Evolutionary conservation across 2,329 filamentous ascomycete genomes (phyloP).

Genomic region (Penicillium verrucosum): DNA sequence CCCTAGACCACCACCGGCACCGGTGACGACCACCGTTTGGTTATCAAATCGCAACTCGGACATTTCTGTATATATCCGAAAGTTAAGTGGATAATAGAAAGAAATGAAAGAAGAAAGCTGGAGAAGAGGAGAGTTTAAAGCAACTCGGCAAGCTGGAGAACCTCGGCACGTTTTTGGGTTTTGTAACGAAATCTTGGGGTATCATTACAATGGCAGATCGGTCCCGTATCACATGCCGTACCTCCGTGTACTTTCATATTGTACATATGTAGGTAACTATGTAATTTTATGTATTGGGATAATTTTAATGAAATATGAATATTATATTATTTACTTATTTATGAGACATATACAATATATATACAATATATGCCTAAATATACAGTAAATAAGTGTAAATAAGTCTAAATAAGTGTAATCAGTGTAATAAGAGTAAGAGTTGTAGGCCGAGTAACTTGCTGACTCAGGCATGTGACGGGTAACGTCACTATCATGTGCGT

Average conservation of each 20-base stretch:
- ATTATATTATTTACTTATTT: too few species aligned
- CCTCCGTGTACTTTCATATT: background rate
- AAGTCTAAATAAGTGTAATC: too few species aligned
- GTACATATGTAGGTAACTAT: background rate
- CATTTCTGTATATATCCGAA: slow-evolving; percentile 44
- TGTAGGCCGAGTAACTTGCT: slow-evolving; percentile 6
- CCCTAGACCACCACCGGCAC: slow-evolving; percentile 77
- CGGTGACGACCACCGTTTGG: slow-evolving; percentile 85
- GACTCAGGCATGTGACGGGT: slow-evolving; percentile 26
- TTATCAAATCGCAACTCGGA: slow-evolving; percentile 78
- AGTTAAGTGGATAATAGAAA: slow-evolving; percentile 11
- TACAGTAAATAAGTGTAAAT: too few species aligned
- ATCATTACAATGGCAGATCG: slow-evolving; percentile 27
- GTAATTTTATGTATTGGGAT: too few species aligned
- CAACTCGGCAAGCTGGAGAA: slow-evolving; percentile 33
- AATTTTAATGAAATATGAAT: too few species aligned
- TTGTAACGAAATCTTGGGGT: slow-evolving; percentile 9
- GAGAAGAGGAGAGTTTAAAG: slow-evolving; percentile 27
- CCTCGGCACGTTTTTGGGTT: slow-evolving; percentile 33
- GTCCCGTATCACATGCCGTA: slow-evolving; percentile 33
- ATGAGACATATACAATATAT: too few species aligned
- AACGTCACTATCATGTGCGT: slow-evolving; percentile 24
- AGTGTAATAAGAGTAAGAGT: too few species aligned
- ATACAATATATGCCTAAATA: too few species aligned
- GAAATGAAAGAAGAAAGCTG: slow-evolving; percentile 16